Evolutionary conservation across 805 yeast genomes (phyloP), one percentile per base, ranked within the genome.

Genomic region (Sugiyamaella floridensis): DNA sequence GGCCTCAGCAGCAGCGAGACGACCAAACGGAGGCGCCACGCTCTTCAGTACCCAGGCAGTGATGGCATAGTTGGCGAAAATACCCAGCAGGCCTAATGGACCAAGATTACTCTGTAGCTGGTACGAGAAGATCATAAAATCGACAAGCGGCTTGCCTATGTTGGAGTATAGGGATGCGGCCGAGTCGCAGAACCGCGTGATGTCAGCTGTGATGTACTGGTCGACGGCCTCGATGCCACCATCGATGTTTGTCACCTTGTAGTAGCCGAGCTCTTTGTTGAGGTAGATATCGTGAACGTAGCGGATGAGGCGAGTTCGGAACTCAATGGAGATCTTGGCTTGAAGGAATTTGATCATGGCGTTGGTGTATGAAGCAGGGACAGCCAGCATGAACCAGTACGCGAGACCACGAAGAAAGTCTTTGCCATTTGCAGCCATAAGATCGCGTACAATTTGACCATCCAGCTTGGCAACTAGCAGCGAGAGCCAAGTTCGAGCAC

Each of bases 331-430:
- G 54, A 90, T 71, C 60, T 87, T 77, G 62, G 83, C 80, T 51
- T 89, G 86, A 60, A 90, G 71, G 62, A 79, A 87, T 64, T 85
- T 86, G 64, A 90, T 90, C 53, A 92, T 89, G 47, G 96, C 85
- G 68, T 90, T 90, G 32, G 96, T 86, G 67, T 88, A 90, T 2
- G 93, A 83, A 0, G 97, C 95, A 1, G 98, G 98, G 56, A 90
- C 81, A 0, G 97, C 97, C 64, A 90, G 82, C 55, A 86, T 69
- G 54, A 90, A 80, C 97, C 97, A 90, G 67, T 86, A 85, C 9
- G 81, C 77, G 67, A 90, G 73, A 66, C 90, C 96, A 54, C 86
- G 74, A 42, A 82, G 67, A 61, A 90, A 90, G 50, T 83, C 83
- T 58, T 73, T 77, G 16, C 89, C 88, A 58, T 84, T 81, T 15